Evolutionary conservation across 2,329 filamentous ascomycete genomes (phyloP), one percentile per base, ranked within the genome.

Genomic region (Alternaria dauci): DNA sequence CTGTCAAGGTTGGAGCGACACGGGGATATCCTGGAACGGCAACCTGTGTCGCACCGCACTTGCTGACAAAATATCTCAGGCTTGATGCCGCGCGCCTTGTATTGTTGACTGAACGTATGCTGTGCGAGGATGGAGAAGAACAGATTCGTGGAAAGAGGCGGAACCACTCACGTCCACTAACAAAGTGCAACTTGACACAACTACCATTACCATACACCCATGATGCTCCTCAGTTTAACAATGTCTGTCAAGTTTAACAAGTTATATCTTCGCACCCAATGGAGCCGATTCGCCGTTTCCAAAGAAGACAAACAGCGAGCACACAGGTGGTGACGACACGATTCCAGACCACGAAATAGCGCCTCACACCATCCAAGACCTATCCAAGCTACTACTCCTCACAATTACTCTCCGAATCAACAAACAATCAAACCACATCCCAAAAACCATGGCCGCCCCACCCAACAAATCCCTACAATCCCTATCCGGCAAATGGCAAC

Each of bases 401-500:
- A 20, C 28, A 23, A 46, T 16, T 28, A 42, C 18, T 23, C 20
- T 23, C 20, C 20, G 20, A 23, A 23, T 23, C 20, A 23, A 23
- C 20, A 23, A 34, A 43, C 25, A 12, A 56, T 14, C 18, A 14
- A 32, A 23, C 20, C 38, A n/a, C 12, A 42, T 38, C 11, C 7
- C 28, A 25, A 34, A 43, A 23, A 43, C 20, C 20, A 63, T 65
- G 65, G 61, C 63, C 25, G 61, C 61, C 14, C 63, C 61, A 42
- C 30, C 50, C 16, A 50, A 43, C 3, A 52, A 61, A 30, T 60
- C 57, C 7, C 55, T 68, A 3, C 50, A 63, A 47, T 58, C 59
- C 7, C 57, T 68, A 5, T 59, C 48, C 1, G 59, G 63, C 7
- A 59, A 61, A 43, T 66, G 58, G 50, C 52, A 56, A 8, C 61